Percentiles rank a stretch among this genome's conserved stretches.
Evolutionary conservation across 140 eudicot species (phyloP).

Genomic region (Ambrosia hybrid): DNA sequence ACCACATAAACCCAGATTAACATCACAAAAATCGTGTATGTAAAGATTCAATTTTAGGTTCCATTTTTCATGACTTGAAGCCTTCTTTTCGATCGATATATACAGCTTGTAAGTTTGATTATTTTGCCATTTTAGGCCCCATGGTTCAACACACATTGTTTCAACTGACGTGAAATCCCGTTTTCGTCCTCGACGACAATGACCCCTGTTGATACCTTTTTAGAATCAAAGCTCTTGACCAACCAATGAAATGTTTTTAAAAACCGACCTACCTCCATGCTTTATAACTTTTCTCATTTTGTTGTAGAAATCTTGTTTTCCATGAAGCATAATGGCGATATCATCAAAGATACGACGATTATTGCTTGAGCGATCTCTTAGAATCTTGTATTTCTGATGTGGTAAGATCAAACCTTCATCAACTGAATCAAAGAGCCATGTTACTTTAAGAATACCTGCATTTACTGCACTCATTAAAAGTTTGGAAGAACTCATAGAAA

Average conservation of each 20-base stretch:
- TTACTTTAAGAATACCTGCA: slow-evolving; percentile 54
- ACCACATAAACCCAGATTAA: no score
- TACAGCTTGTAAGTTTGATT: no score
- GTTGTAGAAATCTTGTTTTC: slow-evolving; percentile 53
- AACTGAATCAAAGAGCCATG: slow-evolving; percentile 78
- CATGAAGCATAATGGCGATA: slow-evolving; percentile 79
- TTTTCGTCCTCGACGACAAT: slow-evolving; percentile 62
- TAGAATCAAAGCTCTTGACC: slow-evolving; percentile 49
- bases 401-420: slow-evolving; percentile 58
- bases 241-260: slow-evolving; percentile 68
- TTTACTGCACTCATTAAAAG: slow-evolving; percentile 79
- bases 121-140: no score
- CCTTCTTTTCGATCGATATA: no score
- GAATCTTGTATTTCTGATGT: slow-evolving; percentile 52
- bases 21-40: no score
- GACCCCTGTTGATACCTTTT: slow-evolving; percentile 45
- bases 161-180: slow-evolving; percentile 69
- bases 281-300: slow-evolving; percentile 59
- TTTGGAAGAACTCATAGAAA: no score
- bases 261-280: slow-evolving; percentile 84
- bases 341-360: slow-evolving; percentile 38
- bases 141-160: slow-evolving; percentile 52
- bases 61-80: no score
- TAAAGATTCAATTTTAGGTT: no score
- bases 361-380: slow-evolving; percentile 29